A percentile compares a stretch with the other conserved stretches of the same genome.
phyloP scores from a whole-genome alignment of 208 protist genomes.

The Crithidia sp. region DNA sequence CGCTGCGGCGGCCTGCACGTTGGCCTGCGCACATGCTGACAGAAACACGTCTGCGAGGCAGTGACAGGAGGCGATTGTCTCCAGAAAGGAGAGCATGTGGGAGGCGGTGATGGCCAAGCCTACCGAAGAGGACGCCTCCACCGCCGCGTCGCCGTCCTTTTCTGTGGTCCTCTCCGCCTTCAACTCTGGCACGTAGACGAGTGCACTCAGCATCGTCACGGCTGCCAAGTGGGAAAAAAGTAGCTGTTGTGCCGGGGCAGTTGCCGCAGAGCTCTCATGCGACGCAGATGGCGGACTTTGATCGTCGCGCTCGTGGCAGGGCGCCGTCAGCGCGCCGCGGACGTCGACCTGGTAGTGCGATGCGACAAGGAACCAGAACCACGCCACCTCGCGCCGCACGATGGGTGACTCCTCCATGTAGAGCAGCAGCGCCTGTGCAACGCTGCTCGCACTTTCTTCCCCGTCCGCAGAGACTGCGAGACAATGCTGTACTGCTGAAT shows the following conservation, averaged over 20 bases:
- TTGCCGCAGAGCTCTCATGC: background rate
- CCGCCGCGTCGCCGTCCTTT: background rate
- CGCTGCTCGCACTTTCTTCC: background rate
- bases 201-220: conserved; percentile 1
- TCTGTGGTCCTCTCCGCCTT: background rate
- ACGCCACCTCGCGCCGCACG: background rate
- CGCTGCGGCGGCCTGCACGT: too few species aligned
- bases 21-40: background rate
- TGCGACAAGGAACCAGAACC: conserved; percentile 2
- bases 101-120: too few species aligned
- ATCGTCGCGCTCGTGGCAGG: too few species aligned
- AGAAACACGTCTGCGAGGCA: background rate
- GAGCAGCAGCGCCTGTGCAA: background rate
- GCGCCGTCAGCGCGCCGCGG: background rate
- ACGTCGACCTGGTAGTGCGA: conserved; percentile 1
- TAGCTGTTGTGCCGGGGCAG: background rate
- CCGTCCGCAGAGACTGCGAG: background rate
- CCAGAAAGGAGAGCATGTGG: background rate
- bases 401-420: background rate
- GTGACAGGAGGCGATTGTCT: background rate
- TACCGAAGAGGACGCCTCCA: background rate
- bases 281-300: background rate
- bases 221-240: conserved; percentile 4
- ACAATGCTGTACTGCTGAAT: background rate
- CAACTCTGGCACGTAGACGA: background rate